Evolutionary conservation across 139 green algal species (phyloP).

Genomic region (Chlorella sp.): DNA sequence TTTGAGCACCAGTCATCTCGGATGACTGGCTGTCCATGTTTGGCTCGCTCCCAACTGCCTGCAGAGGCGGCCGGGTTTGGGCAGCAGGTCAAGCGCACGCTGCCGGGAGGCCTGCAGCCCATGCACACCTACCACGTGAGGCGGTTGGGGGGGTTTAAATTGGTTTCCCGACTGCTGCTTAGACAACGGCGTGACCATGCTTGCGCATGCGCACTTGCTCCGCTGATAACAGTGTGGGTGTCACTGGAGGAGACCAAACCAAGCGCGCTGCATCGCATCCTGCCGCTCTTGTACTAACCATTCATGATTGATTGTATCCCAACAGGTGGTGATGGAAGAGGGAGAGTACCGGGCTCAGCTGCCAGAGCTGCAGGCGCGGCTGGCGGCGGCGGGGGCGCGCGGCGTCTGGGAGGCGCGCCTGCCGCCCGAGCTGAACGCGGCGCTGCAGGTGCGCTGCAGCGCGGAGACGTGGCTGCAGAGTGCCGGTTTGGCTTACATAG

Average conservation of each 20-base stretch:
- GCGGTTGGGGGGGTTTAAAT: not conserved
- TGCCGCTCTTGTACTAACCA: not conserved
- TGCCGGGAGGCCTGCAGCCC: constrained; percentile 61
- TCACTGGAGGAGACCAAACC: no score
- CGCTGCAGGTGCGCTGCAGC: constrained; percentile 54
- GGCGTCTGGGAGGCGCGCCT: constrained; percentile 85
- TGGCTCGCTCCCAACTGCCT: no score
- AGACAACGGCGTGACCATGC: no score
- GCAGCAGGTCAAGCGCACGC: constrained; percentile 27
- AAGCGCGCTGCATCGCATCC: no score
- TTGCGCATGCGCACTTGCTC: no score
- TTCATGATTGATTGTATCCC: not conserved
- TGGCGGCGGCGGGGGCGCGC: constrained; percentile 54
- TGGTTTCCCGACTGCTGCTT: no score
- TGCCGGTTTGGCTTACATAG: no score
- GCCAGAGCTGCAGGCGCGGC: constrained; percentile 50
- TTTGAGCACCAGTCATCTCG: no score
- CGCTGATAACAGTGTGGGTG: no score
- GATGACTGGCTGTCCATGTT: no score
- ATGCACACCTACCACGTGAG: constrained; percentile 67
- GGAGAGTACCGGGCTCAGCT: constrained; percentile 53
- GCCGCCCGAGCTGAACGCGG: constrained; percentile 64
- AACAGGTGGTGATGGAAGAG: constrained; percentile 75
- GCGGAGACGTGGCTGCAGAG: no score
- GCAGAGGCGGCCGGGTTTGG: no score